Base-by-base conservation (phyloP, 1,139 yeast species). In the Nakaseomyces kungkrabaensis region DNA sequence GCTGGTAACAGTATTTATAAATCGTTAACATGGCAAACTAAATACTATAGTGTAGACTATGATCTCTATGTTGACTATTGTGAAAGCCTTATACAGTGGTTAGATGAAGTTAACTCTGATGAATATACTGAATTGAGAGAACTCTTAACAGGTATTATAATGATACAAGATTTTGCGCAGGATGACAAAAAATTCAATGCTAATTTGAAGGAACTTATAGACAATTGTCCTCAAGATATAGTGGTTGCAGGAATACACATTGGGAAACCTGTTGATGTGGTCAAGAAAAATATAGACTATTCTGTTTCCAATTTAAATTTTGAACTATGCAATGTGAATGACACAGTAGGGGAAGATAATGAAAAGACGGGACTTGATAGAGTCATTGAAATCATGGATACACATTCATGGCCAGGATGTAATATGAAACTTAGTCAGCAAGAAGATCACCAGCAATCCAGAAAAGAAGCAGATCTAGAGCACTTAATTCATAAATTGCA, bases 51-150 rank as follows among this genome's bases (percentile, higher is more conserved):
- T 9, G 54, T 59, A 0, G 34, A 37, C 0, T 55, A 57, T 25
- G 70, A 67, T 42, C 50, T 66, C 2, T 68, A 68, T 56, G 51
- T 68, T n/a, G 71, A 67, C 49, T 58, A 55, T 5, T 56, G 50
- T 37, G 59, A 54, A 7, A 50, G 48, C 17, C 41, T 66, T 22
- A 48, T 50, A 1, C 52, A 51, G 9, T 68, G 71, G 71, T 24
- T 57, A 2, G 32, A 38, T 0, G 68, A 65, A 13, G 56, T 65
- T 43, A 13, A 25, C 1, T 37, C 50, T 6, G 53, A 52, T 1
- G 68, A 63, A 22, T 65, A 56, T 43, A 50, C 52, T 3, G 66
- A 59, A 17, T 55, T 63, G 29, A 51, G 67, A 38, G 60, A 57
- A 3, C 66, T 55, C 8, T 25, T 68, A 7, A 63, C 64, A 9